Conservation (phyloP, 2,329 filamentous ascomycete species). For the Ophiocordyceps camponoti-saundersi region DNA sequence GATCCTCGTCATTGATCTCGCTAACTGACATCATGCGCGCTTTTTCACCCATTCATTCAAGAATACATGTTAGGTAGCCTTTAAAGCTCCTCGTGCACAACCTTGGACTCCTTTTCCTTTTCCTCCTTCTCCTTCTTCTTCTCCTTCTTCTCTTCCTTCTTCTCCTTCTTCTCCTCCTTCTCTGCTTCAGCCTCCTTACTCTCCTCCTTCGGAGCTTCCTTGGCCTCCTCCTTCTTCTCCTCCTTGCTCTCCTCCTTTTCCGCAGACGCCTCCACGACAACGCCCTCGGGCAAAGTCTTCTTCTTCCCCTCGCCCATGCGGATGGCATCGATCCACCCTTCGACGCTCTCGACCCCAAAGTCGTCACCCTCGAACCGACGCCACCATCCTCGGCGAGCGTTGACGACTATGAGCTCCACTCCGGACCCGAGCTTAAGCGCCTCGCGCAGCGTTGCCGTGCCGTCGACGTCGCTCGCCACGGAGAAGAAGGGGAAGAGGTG, state of each 20-base stretch:
- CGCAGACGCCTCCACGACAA: constrained; percentile 24
- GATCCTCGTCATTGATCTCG: neutral
- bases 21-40: neutral
- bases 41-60: neutral
- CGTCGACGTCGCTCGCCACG: constrained; percentile 36
- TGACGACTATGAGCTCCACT: constrained; percentile 64
- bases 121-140: constrained; percentile 6
- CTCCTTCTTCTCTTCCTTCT: constrained; percentile 2
- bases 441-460: constrained; percentile 23
- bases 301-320: constrained; percentile 76
- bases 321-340: constrained; percentile 82
- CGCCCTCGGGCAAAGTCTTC: constrained; percentile 49
- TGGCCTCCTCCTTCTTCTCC: neutral
- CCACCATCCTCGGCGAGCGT: constrained; percentile 77
- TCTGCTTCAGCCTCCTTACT: neutral
- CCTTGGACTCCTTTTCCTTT: constrained; percentile 11
- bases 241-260: neutral
- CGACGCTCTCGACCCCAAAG: constrained; percentile 45
- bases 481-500: constrained; percentile 73
- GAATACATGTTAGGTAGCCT: too few relatives aligned
- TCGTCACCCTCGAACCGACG: constrained; percentile 49
- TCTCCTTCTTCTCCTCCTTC: neutral
- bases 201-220: neutral
- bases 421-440: constrained; percentile 41
- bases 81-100: constrained; percentile 33